These are phyloP conservation scores for Saturnispora silvae DNA, from an alignment of 805 yeast species.

Conservation along the genomic window DNA sequence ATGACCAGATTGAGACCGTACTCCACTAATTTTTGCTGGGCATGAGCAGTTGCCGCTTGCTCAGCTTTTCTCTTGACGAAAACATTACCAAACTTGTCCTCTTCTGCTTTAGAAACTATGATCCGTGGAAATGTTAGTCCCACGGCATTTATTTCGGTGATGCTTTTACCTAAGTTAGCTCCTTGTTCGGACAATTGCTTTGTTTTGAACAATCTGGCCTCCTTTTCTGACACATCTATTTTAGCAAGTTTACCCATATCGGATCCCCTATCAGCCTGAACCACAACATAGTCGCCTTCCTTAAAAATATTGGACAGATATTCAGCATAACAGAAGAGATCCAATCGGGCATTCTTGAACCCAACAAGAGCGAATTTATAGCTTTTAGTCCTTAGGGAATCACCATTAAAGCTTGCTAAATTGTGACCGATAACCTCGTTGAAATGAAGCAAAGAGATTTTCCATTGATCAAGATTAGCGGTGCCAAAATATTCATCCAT, in stretches of 20 bases:
- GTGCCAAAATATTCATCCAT: conserved; percentile 22
- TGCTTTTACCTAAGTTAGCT: conserved; percentile 34
- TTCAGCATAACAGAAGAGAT: conserved; percentile 56
- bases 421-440: conserved; percentile 2
- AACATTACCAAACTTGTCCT: conserved; percentile 35
- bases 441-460: conserved; percentile 14
- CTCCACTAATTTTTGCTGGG: conserved; percentile 46
- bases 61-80: conserved; percentile 55
- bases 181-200: conserved; percentile 64
- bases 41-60: conserved; percentile 52
- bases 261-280: conserved; percentile 74
- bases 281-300: conserved; percentile 63
- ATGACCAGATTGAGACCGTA: conserved; percentile 44
- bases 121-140: conserved; percentile 59
- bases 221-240: conserved; percentile 48
- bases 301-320: conserved; percentile 24
- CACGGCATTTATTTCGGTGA: conserved; percentile 24
- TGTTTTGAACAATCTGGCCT: conserved; percentile 56
- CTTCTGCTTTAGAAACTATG: conserved; percentile 45
- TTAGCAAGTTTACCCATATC: conserved; percentile 62
- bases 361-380: conserved; percentile 48
- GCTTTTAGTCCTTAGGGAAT: neutral
- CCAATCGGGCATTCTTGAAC: conserved; percentile 72
- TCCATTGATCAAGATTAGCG: conserved; percentile 19
- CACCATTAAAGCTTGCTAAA: conserved; percentile 4